Percentiles rank a stretch among this genome's conserved stretches.
These are phyloP conservation scores for Gamarada debralockiae DNA, from an alignment of 495 filamentous ascomycete species.

Conservation along the genomic window DNA sequence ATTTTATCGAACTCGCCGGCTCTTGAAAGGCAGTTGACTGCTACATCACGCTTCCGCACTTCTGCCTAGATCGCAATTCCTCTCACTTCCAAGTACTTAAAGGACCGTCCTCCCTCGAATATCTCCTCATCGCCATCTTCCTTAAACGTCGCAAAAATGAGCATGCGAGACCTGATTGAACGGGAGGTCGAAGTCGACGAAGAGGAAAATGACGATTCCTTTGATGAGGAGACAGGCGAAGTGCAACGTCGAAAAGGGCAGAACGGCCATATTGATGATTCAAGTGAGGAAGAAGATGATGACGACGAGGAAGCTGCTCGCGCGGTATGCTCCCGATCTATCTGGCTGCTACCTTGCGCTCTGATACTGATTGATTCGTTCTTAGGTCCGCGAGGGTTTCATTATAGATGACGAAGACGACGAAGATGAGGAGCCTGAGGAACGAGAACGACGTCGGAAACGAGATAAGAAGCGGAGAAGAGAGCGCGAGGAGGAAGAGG, in stretches of 20 bases:
- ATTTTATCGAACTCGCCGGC: neutral
- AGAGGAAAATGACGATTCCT: conserved; percentile 85
- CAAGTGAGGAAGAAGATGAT: conserved; percentile 93
- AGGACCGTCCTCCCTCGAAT: neutral
- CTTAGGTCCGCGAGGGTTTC: conserved; percentile 85
- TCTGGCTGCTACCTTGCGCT: neutral
- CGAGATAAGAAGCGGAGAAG: conserved; percentile 64
- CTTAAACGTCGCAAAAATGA: conserved; percentile 49
- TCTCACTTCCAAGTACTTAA: conserved; percentile 1
- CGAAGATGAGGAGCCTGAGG: conserved; percentile 64
- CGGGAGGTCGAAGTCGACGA: conserved; percentile 81
- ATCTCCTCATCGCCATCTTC: conserved; percentile 3
- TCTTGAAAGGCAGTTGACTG: no score
- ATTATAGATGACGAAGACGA: conserved; percentile 92
- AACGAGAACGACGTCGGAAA: conserved; percentile 56
- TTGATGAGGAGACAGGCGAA: conserved; percentile 77
- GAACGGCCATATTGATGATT: conserved; percentile 60
- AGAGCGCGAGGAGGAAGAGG: conserved; percentile 74
- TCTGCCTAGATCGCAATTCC: neutral
- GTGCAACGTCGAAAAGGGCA: conserved; percentile 37
- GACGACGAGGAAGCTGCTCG: conserved; percentile 70
- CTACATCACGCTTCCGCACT: neutral
- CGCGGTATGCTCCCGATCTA: conserved; percentile 5
- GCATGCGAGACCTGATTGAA: conserved; percentile 73
- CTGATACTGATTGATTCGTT: neutral